phyloP scores from a whole-genome alignment of 2,329 filamentous ascomycete species.

The Aspergillus chevalieri region DNA sequence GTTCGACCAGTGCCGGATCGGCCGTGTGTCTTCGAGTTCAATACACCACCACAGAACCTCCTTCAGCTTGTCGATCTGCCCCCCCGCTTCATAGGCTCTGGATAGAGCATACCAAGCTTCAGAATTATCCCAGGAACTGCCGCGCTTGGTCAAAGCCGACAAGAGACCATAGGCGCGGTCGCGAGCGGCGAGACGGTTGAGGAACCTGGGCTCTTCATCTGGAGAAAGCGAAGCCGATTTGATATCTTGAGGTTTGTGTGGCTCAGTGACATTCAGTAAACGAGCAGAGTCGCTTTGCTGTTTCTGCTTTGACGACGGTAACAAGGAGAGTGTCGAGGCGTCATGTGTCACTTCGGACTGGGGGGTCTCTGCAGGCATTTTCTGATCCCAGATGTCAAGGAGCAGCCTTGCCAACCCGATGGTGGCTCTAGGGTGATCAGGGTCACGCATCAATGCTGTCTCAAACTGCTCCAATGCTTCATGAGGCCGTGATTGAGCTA shows the following conservation, averaged over 20 bases:
- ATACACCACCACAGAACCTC: constrained; percentile 97
- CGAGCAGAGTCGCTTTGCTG: not conserved
- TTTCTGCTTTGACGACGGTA: constrained; percentile 14
- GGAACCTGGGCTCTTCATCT: constrained; percentile 57
- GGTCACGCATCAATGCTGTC: constrained; percentile 68
- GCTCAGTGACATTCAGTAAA: not conserved
- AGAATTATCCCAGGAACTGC: constrained; percentile 79
- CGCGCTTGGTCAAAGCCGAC: constrained; percentile 75
- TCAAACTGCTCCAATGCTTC: constrained; percentile 74
- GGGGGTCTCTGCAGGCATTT: constrained; percentile 28
- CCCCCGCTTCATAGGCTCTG: constrained; percentile 79
- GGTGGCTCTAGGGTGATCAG: constrained; percentile 73
- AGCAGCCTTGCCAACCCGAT: constrained; percentile 79
- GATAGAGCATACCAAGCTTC: constrained; percentile 92
- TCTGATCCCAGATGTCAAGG: constrained; percentile 70
- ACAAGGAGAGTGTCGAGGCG: constrained; percentile 19
- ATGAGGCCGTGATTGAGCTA: constrained; percentile 58
- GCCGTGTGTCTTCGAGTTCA: constrained; percentile 79
- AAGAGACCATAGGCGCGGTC: constrained; percentile 84
- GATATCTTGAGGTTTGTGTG: not conserved
- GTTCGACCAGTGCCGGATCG: constrained; percentile 70
- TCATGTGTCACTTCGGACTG: constrained; percentile 23
- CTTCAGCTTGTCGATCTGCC: constrained; percentile 79
- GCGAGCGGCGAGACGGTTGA: constrained; percentile 80
- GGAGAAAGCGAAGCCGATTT: constrained; percentile 6